Conservation (phyloP, 208 protist genomes). For the Naegleria gruberi region DNA sequence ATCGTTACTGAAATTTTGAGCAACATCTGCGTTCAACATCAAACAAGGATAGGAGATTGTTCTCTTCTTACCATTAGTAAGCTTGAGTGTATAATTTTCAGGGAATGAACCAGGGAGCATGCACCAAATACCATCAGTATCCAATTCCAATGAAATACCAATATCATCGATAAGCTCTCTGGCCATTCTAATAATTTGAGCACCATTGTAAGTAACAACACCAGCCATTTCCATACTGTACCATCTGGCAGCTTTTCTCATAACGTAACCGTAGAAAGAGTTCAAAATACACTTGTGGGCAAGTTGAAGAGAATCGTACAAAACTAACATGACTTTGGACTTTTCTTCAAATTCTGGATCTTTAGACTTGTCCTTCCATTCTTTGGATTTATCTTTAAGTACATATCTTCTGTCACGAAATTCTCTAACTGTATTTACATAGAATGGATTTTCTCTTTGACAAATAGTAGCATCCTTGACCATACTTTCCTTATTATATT, state of each 20-base stretch:
- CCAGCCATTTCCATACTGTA: constrained; percentile 99
- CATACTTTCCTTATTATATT: constrained; percentile 67
- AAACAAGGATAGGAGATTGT: constrained; percentile 89
- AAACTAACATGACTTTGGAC: constrained; percentile 75
- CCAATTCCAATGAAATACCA: constrained; percentile 96
- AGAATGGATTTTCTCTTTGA: constrained; percentile 99
- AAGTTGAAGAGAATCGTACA: constrained; percentile 99
- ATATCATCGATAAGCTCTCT: constrained; percentile 91
- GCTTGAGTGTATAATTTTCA: constrained; percentile 84
- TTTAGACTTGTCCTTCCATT: constrained; percentile 78
- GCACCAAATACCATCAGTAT: constrained; percentile 99
- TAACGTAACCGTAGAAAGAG: constrained; percentile 99
- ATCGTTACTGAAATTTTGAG: constrained; percentile 92
- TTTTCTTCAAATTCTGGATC: constrained; percentile 41
- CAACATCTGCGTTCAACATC: constrained; percentile 97
- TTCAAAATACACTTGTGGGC: constrained; percentile 99
- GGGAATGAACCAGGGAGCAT: constrained; percentile 93
- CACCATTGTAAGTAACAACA: constrained; percentile 93
- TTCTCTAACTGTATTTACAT: constrained; percentile 95
- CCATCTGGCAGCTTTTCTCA: constrained; percentile 96
- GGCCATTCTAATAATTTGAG: constrained; percentile 97
- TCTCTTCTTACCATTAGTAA: constrained; percentile 49
- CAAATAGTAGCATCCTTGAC: constrained; percentile 87
- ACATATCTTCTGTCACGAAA: constrained; percentile 98
- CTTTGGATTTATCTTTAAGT: constrained; percentile 95